Evolutionary conservation across 2,329 filamentous ascomycete species (phyloP), one percentile per base, ranked within the genome.

Genomic region (Atkinsonella hypoxylon): DNA sequence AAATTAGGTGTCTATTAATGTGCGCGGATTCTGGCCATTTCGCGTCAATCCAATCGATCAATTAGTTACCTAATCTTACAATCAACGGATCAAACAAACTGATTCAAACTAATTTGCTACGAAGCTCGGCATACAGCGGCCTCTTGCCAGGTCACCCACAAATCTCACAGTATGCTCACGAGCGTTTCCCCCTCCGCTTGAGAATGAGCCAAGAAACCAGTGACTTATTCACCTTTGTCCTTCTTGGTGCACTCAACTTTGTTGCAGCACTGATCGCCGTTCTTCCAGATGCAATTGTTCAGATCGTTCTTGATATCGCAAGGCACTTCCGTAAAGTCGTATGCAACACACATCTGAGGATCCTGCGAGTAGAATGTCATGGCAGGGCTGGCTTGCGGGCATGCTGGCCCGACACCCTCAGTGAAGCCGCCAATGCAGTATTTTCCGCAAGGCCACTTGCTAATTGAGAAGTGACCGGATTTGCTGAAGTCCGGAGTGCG

Each of bases 371-470:
- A 52, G 39, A 57, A 57, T 36, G 56, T 56, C 45, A 57, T 47
- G 53, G 53, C 51, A 9, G 52, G 50, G 22, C 38, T 39, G 13
- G 53, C 51, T 22, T 48, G 51, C 13, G 55, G 56, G 42, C 55
- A 55, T 12, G 55, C 54, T 10, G 54, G 51, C 1, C 55, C 55
- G 18, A 57, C 41, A 18, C 55, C 55, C 20, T 30, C 13, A 6
- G 46, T 34, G 42, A 55, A 49, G 3, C 56, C 56, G 38, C 50
- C 51, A 12, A 58, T 52, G 20, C 55, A 58, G 49, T 54, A 58
- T 38, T 50, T 53, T 30, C 55, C 53, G 38, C 56, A 56, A 7
- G 52, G 53, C 56, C 56, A 58, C 49, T 55, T 58, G 53, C 48
- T 57, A 31, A 58, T 40, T 38, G 53, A 47, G 47, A 56, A 58